Base-by-base conservation (phyloP, 2,329 filamentous ascomycete genomes). In the Sordariomycetes sp. region DNA sequence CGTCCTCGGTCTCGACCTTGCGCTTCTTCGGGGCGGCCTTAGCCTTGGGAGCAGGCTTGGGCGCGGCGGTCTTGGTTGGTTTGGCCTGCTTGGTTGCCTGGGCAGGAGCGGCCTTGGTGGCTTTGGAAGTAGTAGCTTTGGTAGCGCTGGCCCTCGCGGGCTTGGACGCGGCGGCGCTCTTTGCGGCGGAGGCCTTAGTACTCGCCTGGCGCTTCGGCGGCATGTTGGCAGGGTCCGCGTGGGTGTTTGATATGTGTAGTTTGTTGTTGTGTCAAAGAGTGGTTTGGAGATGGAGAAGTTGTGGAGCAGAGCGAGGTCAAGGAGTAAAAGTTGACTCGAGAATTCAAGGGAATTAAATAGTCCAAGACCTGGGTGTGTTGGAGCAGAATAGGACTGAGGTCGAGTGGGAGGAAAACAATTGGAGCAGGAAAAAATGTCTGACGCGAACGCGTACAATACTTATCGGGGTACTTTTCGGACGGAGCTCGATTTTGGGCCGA, bases 1-100 rank as follows among this genome's bases (percentile, higher is more conserved):
- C 55, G 24, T 53, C 51, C 28, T 50, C 63, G 28, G 18, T 14
- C 24, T 53, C 51, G 7, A 34, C 56, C 56, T 65, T 65, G 65
- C 66, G 64, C 64, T 69, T 69, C 61, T 63, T 67, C 43, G 65
- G 59, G 24, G 62, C 62, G 55, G 51, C 28, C 51, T 53, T 34
- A 24, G 51, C 51, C 51, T 53, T 28, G 28, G 51, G 51, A n/a
- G 28, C 51, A n/a, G 24, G 16, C 16, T 53, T 53, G 25, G 51
- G 24, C 12, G 24, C n/a, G 12, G 25, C 28, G 25, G 51, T 11
- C 51, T 57, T 14, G 37, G n/a, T 20, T 53, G 55, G 55, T 37
- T 61, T 54, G 55, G 51, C 18, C 24, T 32, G 24, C 51, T 53
- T 53, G 51, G 51, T 53, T 10, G 28, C 28, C 25, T 53, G 32